A percentile compares a stretch with the other conserved stretches of the same genome.
These are phyloP conservation scores for Kockovaella imperatae DNA, from an alignment of 768 basidiomycete species.

Conservation along the genomic window DNA sequence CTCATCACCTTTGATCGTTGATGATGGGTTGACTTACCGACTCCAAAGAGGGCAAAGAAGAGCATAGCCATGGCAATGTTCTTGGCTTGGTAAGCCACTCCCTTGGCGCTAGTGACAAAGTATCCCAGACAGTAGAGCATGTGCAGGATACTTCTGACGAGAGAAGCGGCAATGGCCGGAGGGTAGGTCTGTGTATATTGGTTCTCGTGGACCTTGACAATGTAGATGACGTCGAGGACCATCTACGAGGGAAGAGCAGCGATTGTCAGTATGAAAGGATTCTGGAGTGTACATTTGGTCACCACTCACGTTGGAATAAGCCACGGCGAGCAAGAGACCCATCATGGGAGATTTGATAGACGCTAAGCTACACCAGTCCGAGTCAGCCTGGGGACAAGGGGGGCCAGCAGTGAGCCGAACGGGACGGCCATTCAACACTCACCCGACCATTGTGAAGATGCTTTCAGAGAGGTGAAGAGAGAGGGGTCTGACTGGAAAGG, in stretches of 20 bases:
- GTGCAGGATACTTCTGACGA: slow-evolving; percentile 13
- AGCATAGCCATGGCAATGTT: slow-evolving; percentile 2
- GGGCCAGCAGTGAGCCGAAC: no score
- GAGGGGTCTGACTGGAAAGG: no score
- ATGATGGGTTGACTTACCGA: slow-evolving; percentile 7
- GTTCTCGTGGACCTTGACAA: slow-evolving; percentile 9
- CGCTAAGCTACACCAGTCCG: neutral
- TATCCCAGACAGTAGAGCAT: slow-evolving; percentile 6
- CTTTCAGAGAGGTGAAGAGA: no score
- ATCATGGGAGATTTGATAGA: slow-evolving; percentile 7
- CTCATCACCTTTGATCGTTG: neutral
- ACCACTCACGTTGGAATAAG: slow-evolving; percentile 17
- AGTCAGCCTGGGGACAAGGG: no score
- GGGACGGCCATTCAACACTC: no score
- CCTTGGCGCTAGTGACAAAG: slow-evolving; percentile 8
- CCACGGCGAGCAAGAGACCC: slow-evolving; percentile 14
- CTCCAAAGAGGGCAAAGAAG: slow-evolving; percentile 7
- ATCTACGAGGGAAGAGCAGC: slow-evolving; percentile 3
- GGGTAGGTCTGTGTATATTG: slow-evolving; percentile 3
- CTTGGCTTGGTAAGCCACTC: slow-evolving; percentile 7
- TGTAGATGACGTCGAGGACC: slow-evolving; percentile 18
- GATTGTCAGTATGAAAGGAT: neutral
- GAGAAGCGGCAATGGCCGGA: slow-evolving; percentile 12
- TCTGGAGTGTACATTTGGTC: neutral
- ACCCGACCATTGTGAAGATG: no score